Percentiles rank a stretch among this genome's conserved stretches.
Evolutionary conservation across 495 filamentous ascomycete species (phyloP).

Genomic region (Penicillium cinerascens): DNA sequence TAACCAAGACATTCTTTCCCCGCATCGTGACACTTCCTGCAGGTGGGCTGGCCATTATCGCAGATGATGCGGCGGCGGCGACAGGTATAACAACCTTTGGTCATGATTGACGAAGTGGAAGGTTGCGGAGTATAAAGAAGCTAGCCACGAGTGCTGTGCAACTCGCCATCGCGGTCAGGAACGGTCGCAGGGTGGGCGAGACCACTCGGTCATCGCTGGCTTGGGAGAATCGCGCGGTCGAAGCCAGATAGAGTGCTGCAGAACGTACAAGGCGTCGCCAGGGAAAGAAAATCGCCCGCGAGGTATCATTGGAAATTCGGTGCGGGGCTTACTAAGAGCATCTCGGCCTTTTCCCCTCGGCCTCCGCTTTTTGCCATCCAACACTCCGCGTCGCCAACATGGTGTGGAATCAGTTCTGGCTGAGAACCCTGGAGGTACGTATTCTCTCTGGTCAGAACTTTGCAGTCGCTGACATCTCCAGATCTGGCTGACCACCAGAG

Average conservation of each 20-base stretch:
- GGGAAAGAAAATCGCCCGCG: neutral
- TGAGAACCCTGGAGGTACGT: conserved; percentile 24
- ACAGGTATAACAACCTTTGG: conserved; percentile 50
- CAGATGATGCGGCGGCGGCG: conserved; percentile 52
- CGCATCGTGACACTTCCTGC: conserved; percentile 61
- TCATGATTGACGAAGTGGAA: conserved; percentile 32
- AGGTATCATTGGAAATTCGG: conserved; percentile 5
- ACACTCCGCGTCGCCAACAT: conserved; percentile 7
- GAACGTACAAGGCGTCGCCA: neutral
- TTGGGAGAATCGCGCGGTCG: neutral
- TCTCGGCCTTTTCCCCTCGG: conserved; percentile 3
- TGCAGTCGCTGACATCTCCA: conserved; percentile 12
- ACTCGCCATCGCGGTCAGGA: conserved; percentile 29
- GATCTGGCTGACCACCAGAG: conserved; percentile 42
- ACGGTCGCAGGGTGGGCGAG: conserved; percentile 1
- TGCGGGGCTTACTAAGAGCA: conserved; percentile 22
- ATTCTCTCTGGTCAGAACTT: neutral
- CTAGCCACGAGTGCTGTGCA: conserved; percentile 17
- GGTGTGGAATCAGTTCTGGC: conserved; percentile 16
- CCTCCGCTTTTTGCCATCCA: conserved; percentile 1
- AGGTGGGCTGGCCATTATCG: conserved; percentile 60
- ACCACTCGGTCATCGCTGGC: conserved; percentile 16
- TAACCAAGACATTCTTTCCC: conserved; percentile 61
- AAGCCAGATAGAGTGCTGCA: neutral
- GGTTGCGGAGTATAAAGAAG: conserved; percentile 10